These are phyloP conservation scores for Wickerhamomyces sp. DNA, from an alignment of 1,139 yeast genomes.

Conservation along the genomic window DNA sequence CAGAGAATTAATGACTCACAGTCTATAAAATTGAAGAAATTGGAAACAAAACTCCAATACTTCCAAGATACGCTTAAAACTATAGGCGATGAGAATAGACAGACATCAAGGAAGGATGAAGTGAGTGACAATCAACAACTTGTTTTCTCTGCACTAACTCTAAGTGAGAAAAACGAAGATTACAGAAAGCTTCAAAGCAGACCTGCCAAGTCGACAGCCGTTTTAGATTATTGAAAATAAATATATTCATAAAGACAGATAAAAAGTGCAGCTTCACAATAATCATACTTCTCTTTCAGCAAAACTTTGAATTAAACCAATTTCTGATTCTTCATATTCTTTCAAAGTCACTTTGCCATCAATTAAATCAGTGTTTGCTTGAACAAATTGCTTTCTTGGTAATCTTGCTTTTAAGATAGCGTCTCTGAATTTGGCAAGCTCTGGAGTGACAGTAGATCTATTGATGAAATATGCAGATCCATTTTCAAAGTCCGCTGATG, in stretches of 20 bases:
- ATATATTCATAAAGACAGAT: background rate
- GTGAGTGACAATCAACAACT: background rate
- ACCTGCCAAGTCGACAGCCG: slow-evolving; percentile 1
- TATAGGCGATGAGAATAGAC: slow-evolving; percentile 1
- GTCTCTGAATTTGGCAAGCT: slow-evolving; percentile 61
- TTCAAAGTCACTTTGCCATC: slow-evolving; percentile 46
- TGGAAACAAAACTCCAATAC: slow-evolving; percentile 7
- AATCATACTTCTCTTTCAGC: slow-evolving; percentile 47
- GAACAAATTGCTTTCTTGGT: slow-evolving; percentile 81
- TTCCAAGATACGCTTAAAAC: slow-evolving; percentile 10
- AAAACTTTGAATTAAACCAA: slow-evolving; percentile 76
- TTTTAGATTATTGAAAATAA: slow-evolving; percentile 2
- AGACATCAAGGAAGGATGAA: background rate
- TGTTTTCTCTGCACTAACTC: background rate
- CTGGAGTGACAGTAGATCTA: slow-evolving; percentile 63
- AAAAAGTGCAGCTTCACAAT: too few relatives aligned
- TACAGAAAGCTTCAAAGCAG: slow-evolving; percentile 4
- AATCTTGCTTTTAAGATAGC: slow-evolving; percentile 65
- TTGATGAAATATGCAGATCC: slow-evolving; percentile 63
- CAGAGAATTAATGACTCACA: slow-evolving; percentile 12
- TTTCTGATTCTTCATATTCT: slow-evolving; percentile 72
- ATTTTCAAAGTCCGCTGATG: slow-evolving; percentile 63
- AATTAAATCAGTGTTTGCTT: slow-evolving; percentile 60
- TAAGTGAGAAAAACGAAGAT: slow-evolving; percentile 6
- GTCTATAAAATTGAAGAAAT: slow-evolving; percentile 3